Evolutionary conservation across 176 grass and related monocot genomes (phyloP), one percentile per base, ranked within the genome.

Genomic region (Avena eriantha): DNA sequence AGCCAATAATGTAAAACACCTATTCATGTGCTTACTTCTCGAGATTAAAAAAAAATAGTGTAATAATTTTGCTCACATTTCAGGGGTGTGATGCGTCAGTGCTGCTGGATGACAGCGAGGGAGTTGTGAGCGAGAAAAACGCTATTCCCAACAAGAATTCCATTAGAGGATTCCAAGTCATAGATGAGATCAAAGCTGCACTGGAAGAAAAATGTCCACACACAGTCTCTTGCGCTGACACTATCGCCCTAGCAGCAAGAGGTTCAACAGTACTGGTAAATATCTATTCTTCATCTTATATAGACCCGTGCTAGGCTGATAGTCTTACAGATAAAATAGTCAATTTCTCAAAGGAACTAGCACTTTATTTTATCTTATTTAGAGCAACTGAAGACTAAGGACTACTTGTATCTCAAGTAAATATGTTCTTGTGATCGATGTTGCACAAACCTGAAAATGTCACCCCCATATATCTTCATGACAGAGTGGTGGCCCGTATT

Each of bases 71-170:
- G 15, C 46, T 47, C 65, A 17, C 56, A 85, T 86, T 94, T 81
- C 88, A 97, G 88, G 95, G 95, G 33, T 97, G 88, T 4, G 95
- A 97, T 86, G 95, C 90, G 47, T 97, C 95, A 10, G 79, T 92
- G 76, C 73, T 97, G 34, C 73, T 97, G 86, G 95, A 97, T 80
- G 85, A 97, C 85, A 81, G 78, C 16, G 49, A 92, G 47, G 84
- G 24, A 23, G 68, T 92, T 4, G 16, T 64, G 43, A 92, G 81
- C 41, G 95, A 97, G 88, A 97, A 94, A 87, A 90, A 86, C 51
- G 86, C 92, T 77, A 33, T 90, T 15, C 90, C 95, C 31, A 94
- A 94, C 51, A 97, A 83, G 67, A 94, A 92, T 57, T 97, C 95
- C 51, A 73, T 97, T 5, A 94, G 95, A 87, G 95, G 95, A 80